Evolutionary conservation across 306 rosid species (phyloP).

Genomic region (Acacia melanoxylon): DNA sequence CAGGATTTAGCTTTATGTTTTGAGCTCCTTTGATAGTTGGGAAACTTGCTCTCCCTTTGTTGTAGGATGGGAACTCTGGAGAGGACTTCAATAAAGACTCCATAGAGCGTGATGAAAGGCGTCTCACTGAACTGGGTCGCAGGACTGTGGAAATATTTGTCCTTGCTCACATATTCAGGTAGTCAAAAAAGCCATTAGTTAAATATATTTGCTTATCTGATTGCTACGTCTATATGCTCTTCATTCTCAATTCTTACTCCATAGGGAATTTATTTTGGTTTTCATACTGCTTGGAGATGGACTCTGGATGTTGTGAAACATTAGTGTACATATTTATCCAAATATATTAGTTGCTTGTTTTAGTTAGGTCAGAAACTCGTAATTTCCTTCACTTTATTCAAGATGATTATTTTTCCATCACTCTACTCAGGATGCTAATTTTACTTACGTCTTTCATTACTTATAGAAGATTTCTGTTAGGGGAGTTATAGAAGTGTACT

Average conservation of each 20-base stretch:
- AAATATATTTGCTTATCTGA: constrained; percentile 9
- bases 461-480: not conserved
- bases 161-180: constrained; percentile 97
- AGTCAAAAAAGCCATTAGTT: constrained; percentile 7
- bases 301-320: not conserved
- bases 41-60: constrained; percentile 11
- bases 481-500: not conserved
- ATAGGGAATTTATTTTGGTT: not conserved
- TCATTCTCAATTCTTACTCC: constrained; percentile 5
- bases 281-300: not conserved
- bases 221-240: constrained; percentile 14
- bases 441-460: not conserved
- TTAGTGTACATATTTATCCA: not conserved
- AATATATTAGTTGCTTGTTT: constrained; percentile 4
- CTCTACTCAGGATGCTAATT: not conserved
- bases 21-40: constrained; percentile 23
- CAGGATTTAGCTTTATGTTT: constrained; percentile 24
- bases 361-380: not conserved
- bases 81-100: constrained; percentile 96
- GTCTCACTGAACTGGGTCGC: constrained; percentile 94
- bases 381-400: not conserved
- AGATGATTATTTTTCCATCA: not conserved
- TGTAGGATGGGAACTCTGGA: constrained; percentile 88
- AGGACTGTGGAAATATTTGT: constrained; percentile 98
- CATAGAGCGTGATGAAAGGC: constrained; percentile 94